Percentiles rank a stretch among this genome's conserved stretches.
Evolutionary conservation across 345 rosid genomes (phyloP).

Genomic region (Kernera saxatilis): DNA sequence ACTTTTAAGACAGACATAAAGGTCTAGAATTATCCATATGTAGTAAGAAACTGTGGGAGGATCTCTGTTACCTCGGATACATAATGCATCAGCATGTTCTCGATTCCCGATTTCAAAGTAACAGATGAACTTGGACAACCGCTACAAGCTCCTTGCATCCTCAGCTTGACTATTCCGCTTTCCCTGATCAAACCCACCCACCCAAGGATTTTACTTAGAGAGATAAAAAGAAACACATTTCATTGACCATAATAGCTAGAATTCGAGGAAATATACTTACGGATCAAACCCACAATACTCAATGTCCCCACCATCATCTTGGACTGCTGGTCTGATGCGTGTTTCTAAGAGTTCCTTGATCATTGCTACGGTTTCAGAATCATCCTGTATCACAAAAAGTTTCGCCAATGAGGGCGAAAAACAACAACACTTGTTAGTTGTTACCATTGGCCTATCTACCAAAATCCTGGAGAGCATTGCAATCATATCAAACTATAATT

Average conservation of each 20-base stretch:
- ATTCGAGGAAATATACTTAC: constrained; percentile 38
- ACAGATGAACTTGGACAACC: constrained; percentile 99
- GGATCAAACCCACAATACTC: constrained; percentile 80
- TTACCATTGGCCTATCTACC: background rate
- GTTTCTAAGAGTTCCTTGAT: constrained; percentile 92
- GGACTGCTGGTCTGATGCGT: constrained; percentile 94
- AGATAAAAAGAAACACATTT: background rate
- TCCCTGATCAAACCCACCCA: constrained; percentile 44
- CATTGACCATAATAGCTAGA: background rate
- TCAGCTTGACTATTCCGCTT: constrained; percentile 78
- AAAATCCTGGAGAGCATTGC: background rate
- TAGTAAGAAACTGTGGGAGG: background rate
- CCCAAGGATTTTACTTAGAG: background rate
- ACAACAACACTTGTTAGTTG: background rate
- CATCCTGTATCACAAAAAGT: constrained; percentile 47
- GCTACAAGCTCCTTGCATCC: constrained; percentile 98
- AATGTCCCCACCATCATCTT: constrained; percentile 97
- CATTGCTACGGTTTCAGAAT: constrained; percentile 95
- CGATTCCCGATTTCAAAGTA: constrained; percentile 96
- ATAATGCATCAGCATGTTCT: constrained; percentile 98
- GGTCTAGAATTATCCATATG: background rate
- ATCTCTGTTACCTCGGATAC: constrained; percentile 69
- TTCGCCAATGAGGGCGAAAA: background rate
- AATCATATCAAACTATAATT: background rate
- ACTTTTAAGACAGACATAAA: background rate